Evolutionary conservation across 1,139 yeast species (phyloP).

Genomic region (Suhomyces atakaporum): DNA sequence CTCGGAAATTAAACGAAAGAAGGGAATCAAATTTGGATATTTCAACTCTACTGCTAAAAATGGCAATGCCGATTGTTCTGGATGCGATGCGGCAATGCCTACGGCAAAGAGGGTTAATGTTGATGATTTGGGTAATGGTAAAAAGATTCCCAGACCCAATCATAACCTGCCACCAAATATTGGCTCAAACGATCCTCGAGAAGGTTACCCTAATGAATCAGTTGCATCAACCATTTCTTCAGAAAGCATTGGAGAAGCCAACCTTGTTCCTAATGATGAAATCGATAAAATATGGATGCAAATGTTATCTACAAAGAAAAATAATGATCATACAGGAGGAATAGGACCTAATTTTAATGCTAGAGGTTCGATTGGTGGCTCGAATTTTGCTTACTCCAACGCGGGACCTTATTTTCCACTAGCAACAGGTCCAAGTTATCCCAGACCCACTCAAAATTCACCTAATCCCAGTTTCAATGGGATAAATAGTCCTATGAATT

Average conservation of each 20-base stretch:
- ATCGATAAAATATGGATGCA: constrained; percentile 34
- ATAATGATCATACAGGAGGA: constrained; percentile 4
- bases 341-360: constrained; percentile 1
- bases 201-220: constrained; percentile 1
- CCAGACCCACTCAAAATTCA: neutral
- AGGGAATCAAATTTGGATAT: neutral
- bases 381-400: neutral
- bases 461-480: neutral
- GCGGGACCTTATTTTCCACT: neutral
- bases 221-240: constrained; percentile 11
- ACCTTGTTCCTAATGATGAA: constrained; percentile 22
- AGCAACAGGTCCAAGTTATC: neutral
- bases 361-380: neutral
- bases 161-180: neutral
- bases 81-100: too few species aligned
- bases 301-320: constrained; percentile 29
- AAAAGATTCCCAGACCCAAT: neutral
- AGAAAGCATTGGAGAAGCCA: constrained; percentile 11
- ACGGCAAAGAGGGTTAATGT: too few species aligned
- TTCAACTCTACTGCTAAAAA: neutral
- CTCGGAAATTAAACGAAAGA: constrained; percentile 4
- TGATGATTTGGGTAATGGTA: neutral
- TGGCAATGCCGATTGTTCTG: neutral
- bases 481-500: neutral
- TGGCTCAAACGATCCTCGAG: neutral